Evolutionary conservation across 768 basidiomycete genomes (phyloP).

Genomic region (Rhizopogon vinicolor): DNA sequence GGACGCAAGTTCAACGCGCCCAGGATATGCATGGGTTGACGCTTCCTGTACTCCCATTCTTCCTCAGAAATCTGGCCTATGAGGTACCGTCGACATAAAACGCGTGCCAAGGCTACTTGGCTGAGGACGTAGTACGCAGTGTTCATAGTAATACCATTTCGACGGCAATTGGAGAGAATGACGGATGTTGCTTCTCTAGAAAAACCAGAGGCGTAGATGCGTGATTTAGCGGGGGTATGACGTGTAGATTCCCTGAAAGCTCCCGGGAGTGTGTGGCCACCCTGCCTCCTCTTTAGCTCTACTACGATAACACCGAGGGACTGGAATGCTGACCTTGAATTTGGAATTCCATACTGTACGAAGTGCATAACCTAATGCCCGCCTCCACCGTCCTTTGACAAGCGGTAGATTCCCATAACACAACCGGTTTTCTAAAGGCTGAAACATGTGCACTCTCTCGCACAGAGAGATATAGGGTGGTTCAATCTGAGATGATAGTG

Average conservation of each 20-base stretch:
- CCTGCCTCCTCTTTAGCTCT: constrained; percentile 28
- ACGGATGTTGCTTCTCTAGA: constrained; percentile 22
- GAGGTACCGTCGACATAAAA: constrained; percentile 40
- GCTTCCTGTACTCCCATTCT: constrained; percentile 48
- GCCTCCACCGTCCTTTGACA: constrained; percentile 40
- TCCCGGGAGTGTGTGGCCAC: constrained; percentile 50
- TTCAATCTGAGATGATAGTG: constrained; percentile 20
- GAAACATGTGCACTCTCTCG: constrained; percentile 35
- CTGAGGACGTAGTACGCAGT: constrained; percentile 43
- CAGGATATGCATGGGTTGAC: constrained; percentile 43
- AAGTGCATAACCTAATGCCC: constrained; percentile 38
- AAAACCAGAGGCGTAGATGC: constrained; percentile 16
- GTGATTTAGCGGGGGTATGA: constrained; percentile 37
- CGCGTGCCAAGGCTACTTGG: constrained; percentile 45
- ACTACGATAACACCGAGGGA: not conserved
- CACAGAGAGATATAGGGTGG: constrained; percentile 18
- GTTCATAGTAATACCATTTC: constrained; percentile 42
- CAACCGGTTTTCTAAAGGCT: constrained; percentile 34
- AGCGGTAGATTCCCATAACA: constrained; percentile 25
- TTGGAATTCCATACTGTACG: constrained; percentile 24
- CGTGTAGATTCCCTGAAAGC: constrained; percentile 30
- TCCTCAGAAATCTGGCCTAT: constrained; percentile 39
- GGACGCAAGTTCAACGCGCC: constrained; percentile 50
- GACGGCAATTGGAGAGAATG: constrained; percentile 35
- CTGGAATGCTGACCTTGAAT: constrained; percentile 27